Base-by-base conservation (phyloP, 371 early-diverging fungal species). In the Haplosporangium sp. region DNA sequence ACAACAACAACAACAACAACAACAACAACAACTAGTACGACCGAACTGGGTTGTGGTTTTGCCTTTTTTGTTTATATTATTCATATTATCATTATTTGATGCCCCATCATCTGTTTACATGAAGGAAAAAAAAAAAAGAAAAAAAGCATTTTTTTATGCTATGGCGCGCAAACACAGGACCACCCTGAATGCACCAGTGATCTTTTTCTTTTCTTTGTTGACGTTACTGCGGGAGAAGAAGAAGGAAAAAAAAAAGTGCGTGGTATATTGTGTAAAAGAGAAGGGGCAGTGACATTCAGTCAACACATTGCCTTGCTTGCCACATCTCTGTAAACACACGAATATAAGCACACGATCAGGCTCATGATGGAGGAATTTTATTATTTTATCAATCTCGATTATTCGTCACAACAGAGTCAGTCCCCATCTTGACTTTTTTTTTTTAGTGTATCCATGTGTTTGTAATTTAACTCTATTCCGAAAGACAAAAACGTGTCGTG, bases 361-460 rank as follows among this genome's bases (percentile, higher is more conserved):
- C 19, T 17, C 48, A 55, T 15, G 20, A 34, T 20, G 55, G 64
- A 55, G 48, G 40, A 17, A 47, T 34, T 15, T n/a, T 50, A 7
- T 55, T 45, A 10, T 15, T 9, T 64, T 64, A 64, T 64, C 64
- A 39, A 64, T 64, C 64, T 64, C 15, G 27, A 64, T 20, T 37
- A 44, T 64, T 59, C 40, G 52, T 64, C 55, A 53, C 55, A 52
- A 53, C 19, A 52, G 40, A 40, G 55, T 52, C 39, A 34, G 62
- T 37, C 45, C 19, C 6, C 47, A 45, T 27, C 45, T 19, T 61
- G 39, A 8, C 13, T 13, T 10, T 44, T 60, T 10, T 52, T 37
- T 39, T 42, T 20, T n/a, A 53, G 53, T 19, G 39, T 40, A 59
- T 15, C 17, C 59, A 67, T 58, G 67, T 67, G 67, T 67, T 67